These are phyloP conservation scores for Ampelocalamus luodianensis DNA, from an alignment of 176 grass and related monocot species.

Conservation along the genomic window DNA sequence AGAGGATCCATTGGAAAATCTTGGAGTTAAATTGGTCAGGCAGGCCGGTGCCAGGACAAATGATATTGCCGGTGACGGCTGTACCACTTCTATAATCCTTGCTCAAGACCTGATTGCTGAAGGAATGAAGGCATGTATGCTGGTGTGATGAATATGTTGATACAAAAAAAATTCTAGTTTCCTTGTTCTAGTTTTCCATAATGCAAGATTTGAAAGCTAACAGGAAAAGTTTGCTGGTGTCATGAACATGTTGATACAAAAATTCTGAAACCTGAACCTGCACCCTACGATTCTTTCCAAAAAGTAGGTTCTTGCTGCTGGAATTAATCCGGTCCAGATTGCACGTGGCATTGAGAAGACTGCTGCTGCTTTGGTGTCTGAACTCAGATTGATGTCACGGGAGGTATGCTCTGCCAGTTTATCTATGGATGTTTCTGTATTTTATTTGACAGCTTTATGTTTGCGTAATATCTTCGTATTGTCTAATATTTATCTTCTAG, in stretches of 20 bases:
- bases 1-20: constrained; percentile 91
- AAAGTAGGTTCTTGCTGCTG: constrained; percentile 93
- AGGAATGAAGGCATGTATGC: constrained; percentile 73
- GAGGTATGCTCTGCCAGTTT: constrained; percentile 55
- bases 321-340: constrained; percentile 90
- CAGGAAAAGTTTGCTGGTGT: neutral
- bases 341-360: constrained; percentile 89
- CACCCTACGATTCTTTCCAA: constrained; percentile 46
- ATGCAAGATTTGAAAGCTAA: neutral
- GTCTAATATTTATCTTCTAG: constrained; percentile 46
- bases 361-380: constrained; percentile 68
- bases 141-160: neutral
- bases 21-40: constrained; percentile 90
- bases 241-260: neutral
- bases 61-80: constrained; percentile 88
- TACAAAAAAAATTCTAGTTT: neutral
- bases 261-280: constrained; percentile 4
- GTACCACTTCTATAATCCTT: constrained; percentile 93
- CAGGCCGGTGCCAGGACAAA: constrained; percentile 92
- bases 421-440: neutral
- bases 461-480: constrained; percentile 21
- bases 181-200: constrained; percentile 24
- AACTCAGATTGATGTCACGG: constrained; percentile 82
- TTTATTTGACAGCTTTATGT: neutral
- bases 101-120: constrained; percentile 90